Base-by-base conservation (phyloP, 305 asterid species). In the Fraxinus paxiana region DNA sequence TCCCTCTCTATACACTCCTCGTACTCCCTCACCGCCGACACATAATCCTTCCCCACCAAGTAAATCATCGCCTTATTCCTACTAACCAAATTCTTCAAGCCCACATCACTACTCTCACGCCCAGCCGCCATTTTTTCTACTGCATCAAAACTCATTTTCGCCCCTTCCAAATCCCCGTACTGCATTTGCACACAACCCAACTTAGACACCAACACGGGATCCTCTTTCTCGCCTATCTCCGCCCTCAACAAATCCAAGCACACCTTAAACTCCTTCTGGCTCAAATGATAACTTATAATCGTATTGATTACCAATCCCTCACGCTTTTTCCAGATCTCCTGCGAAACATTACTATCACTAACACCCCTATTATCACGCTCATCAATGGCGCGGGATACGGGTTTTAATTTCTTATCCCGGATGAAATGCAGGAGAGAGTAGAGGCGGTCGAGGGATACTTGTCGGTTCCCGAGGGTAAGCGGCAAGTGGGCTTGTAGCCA, bases 131-230 rank as follows among this genome's bases (percentile, higher is more conserved):
- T 18, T 34, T 87, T 89, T 81, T 94, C 96, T 51, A 89, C 97
- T 46, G 65, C 65, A n/a, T 82, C 86, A 74, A 96, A 96, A 6
- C 93, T 90, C 85, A 59, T 81, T 72, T 87, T 94, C 2, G 95
- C 97, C 31, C 98, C 98, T 17, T 92, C 97, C 65, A 96, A 81
- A 86, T 96, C 98, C 28, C 99, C 99, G 71, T 91, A 94, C 79
- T 94, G 98, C 99, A 96, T 92, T 83, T 96, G 96, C 78, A 96
- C 90, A 73, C 94, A 93, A 4, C 98, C 99, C 34, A 91, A 81
- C 82, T 92, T 92, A 26, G 99, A 92, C 76, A 96, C 83, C 82
- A 89, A 12, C 0, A 88, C 74, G 4, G 97, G 93, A 82, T 91
- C 96, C 82, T 85, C 91, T 12, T 82, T 79, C 63, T 89, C 85